Base-by-base conservation (phyloP, 768 basidiomycete genomes). In the Lentinus brumalis region DNA sequence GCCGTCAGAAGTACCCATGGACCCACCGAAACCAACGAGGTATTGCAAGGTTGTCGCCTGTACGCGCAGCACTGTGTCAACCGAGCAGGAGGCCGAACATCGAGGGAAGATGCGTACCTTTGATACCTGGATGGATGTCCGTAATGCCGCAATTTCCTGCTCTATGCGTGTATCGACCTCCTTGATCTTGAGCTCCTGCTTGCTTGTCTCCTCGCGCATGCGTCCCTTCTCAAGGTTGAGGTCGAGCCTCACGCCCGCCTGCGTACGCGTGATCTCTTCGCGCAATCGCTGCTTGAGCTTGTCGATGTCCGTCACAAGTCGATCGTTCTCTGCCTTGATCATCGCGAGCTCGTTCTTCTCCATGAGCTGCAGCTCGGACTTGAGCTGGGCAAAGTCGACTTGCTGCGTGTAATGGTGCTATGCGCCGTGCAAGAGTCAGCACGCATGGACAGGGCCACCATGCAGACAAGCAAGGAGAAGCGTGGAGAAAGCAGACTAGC, bases 141-240 rank as follows among this genome's bases (percentile, higher is more conserved):
- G 79, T 55, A 97, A 73, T 2, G 85, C 86, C 9, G 94, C 93
- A 70, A 96, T 96, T 75, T 98, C 95, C 71, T 92, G 92, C 74
- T 99, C 96, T 66, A 98, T 98, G 71, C 92, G 78, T 4, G 96
- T 98, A 69, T 98, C 96, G 16, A 98, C 95, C 73, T 99, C 96
- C 73, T 94, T 94, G 70, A 98, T 92, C 84, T 98, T 98, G 54
- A 96, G 78, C 69, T 97, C 95, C 69, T 98, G 93, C 42, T 87
- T 86, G 66, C 86, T 89, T 65, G 87, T 88, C 79, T 98, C 96
- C 71, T 98, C 96, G 54, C 96, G 79, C 80, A 98, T 92, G 49
- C 96, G 82, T 1, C 94, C 94, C 75, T 98, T 98, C 79, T 99
- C 96, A 29, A 98, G 77, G 75, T 99, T 99, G 59, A 99, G 76